These are phyloP conservation scores for Chrysophaeum taylorii DNA, from an alignment of 352 stramenopile species.

Conservation along the genomic window DNA sequence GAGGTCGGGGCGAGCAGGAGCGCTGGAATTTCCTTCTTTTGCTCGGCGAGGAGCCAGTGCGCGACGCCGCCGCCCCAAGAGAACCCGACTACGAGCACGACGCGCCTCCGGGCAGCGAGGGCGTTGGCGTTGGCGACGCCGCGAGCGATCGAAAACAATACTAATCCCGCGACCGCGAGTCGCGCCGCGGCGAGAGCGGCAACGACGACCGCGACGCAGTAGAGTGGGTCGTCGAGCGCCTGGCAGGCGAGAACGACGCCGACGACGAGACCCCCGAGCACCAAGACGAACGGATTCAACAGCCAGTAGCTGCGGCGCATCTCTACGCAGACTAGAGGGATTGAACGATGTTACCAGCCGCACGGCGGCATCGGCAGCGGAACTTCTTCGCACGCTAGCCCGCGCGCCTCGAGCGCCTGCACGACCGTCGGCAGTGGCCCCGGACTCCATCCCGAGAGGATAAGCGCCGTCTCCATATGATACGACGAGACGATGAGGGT, in stretches of 20 bases:
- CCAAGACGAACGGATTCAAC: neutral
- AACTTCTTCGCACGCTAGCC: neutral
- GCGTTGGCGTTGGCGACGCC: neutral
- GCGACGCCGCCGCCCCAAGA: constrained; percentile 8
- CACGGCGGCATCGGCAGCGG: constrained; percentile 1
- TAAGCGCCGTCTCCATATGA: too few species aligned
- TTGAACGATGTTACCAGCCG: too few species aligned
- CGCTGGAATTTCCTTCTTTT: too few species aligned
- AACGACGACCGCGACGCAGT: neutral
- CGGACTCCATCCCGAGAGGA: neutral
- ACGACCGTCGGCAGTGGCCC: neutral
- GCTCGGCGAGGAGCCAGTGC: neutral
- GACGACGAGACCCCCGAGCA: neutral
- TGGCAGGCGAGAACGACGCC: neutral
- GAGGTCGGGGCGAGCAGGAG: too few species aligned
- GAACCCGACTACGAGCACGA: constrained; percentile 7
- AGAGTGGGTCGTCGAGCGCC: too few species aligned
- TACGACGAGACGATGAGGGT: too few species aligned
- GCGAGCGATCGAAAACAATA: neutral
- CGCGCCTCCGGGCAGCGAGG: neutral
- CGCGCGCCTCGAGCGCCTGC: neutral
- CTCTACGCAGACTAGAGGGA: too few species aligned
- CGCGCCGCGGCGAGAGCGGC: neutral
- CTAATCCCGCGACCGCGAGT: neutral
- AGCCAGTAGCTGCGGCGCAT: too few species aligned